A percentile compares a stretch with the other conserved stretches of the same genome.
phyloP scores from a whole-genome alignment of 2,329 filamentous ascomycete species.

The Pseudogymnoascus sp. region DNA sequence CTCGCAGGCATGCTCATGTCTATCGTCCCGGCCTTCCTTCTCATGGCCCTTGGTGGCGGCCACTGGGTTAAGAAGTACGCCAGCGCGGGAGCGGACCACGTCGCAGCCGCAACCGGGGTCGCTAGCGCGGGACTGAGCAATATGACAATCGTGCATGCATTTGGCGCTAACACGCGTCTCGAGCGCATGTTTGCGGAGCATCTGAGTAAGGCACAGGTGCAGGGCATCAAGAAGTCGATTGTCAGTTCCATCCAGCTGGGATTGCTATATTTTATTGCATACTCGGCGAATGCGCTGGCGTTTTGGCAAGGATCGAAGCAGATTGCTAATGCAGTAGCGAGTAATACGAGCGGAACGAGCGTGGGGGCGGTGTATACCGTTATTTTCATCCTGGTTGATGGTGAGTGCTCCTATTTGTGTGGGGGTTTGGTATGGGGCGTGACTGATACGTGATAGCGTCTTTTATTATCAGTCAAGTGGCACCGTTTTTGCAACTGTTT shows the following conservation, averaged over 20 bases:
- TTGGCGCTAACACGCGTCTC: slow-evolving; percentile 35
- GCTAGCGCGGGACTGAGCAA: slow-evolving; percentile 44
- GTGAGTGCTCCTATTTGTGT: slow-evolving; percentile 26
- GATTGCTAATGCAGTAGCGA: slow-evolving; percentile 25
- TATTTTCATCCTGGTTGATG: slow-evolving; percentile 45
- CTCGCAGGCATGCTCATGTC: slow-evolving; percentile 48
- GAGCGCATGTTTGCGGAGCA: slow-evolving; percentile 42
- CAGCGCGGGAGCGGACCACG: slow-evolving; percentile 34
- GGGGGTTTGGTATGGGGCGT: slow-evolving; percentile 18
- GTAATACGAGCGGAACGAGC: slow-evolving; percentile 14
- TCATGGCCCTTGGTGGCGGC: slow-evolving; percentile 39
- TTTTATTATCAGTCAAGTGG: slow-evolving; percentile 42
- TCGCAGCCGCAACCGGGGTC: slow-evolving; percentile 41
- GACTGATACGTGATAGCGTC: slow-evolving; percentile 15
- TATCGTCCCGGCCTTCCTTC: slow-evolving; percentile 37
- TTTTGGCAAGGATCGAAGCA: slow-evolving; percentile 49
- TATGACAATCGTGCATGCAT: slow-evolving; percentile 44
- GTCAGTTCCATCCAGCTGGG: slow-evolving; percentile 42
- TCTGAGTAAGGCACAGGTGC: slow-evolving; percentile 32
- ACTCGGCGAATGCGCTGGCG: slow-evolving; percentile 48
- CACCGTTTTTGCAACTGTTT: slow-evolving; percentile 42
- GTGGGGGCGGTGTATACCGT: slow-evolving; percentile 46
- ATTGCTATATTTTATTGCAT: slow-evolving; percentile 50
- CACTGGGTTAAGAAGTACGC: slow-evolving; percentile 37
- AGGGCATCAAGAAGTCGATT: slow-evolving; percentile 40